Evolutionary conservation across 768 basidiomycete species (phyloP), one percentile per base, ranked within the genome.

Genomic region (Boletus bicolor): DNA sequence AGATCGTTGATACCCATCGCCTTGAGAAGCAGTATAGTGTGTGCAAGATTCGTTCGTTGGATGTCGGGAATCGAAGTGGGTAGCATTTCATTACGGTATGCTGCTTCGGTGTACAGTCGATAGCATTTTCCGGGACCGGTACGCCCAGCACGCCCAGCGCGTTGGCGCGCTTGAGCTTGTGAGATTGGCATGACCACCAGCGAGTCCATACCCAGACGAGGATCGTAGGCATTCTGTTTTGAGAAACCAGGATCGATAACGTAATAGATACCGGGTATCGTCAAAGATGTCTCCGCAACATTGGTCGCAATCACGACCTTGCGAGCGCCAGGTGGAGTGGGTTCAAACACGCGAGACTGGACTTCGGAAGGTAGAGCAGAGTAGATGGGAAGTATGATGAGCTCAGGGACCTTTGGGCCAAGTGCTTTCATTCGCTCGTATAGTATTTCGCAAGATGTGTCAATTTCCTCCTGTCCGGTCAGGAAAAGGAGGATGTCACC

Each of bases 301-400:
- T 98, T 99, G 26, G 97, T 99, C n/a, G 97, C 96, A 63, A 99
- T 92, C 67, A 98, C 94, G 58, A 96, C 93, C 76, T 99, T 99
- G 57, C 97, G 90, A n/a, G 96, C 87, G 46, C 97, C 97, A 17
- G 94, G 94, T 7, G 97, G 97, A 0, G 97, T 93, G 6, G 96
- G 94, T 57, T 98, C 97, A 73, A 99, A 99, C 39, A 99, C 96
- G 32, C 92, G 82, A 7, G 94, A 98, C 72, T 99, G 97, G 52
- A 98, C 94, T 72, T 98, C 96, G 5, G 96, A 98, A 5, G 97
- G 95, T 17, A 98, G 84, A 49, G 96, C 94, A 35, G 96, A 98
- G 73, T 99, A 99, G 59, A 99, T 96, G 30, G 97, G 97, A 15
- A 98, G 82, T 71, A 98, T 95, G 67, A 97, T 82, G 51, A 98